A percentile compares a stretch with the other conserved stretches of the same genome.
These are phyloP conservation scores for Arbutus unedo DNA, from an alignment of 148 eudicot species.

Conservation along the genomic window DNA sequence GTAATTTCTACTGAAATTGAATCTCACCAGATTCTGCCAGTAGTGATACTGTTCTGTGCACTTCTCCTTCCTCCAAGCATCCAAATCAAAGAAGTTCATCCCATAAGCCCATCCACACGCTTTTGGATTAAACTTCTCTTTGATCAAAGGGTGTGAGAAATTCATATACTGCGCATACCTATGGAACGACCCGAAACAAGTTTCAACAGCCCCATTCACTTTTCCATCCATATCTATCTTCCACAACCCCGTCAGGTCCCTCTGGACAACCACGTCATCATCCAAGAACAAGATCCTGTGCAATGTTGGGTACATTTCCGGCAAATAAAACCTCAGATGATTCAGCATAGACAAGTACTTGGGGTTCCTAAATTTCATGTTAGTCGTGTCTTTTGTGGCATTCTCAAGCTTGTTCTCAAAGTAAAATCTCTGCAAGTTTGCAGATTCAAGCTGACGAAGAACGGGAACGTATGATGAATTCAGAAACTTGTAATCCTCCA, in stretches of 20 bases:
- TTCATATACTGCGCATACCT: slow-evolving; percentile 96
- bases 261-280: slow-evolving; percentile 90
- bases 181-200: slow-evolving; percentile 95
- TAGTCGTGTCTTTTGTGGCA: slow-evolving; percentile 86
- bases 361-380: slow-evolving; percentile 96
- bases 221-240: slow-evolving; percentile 94
- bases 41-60: slow-evolving; percentile 94
- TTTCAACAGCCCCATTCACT: slow-evolving; percentile 95
- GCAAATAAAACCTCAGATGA: slow-evolving; percentile 85
- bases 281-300: slow-evolving; percentile 84
- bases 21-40: slow-evolving; percentile 91
- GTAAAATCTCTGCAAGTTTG: slow-evolving; percentile 79
- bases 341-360: slow-evolving; percentile 89
- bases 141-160: slow-evolving; percentile 90
- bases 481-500: slow-evolving; percentile 81
- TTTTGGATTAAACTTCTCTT: slow-evolving; percentile 80
- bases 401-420: slow-evolving; percentile 86
- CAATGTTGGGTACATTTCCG: slow-evolving; percentile 86
- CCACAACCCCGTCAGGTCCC: slow-evolving; percentile 91
- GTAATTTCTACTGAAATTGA: background rate
- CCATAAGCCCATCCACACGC: slow-evolving; percentile 99
- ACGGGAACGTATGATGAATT: slow-evolving; percentile 92
- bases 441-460: slow-evolving; percentile 83
- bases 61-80: slow-evolving; percentile 96
- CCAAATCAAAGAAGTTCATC: slow-evolving; percentile 93